Conservation (phyloP, 768 basidiomycete species). For the Suillus brevipes region DNA sequence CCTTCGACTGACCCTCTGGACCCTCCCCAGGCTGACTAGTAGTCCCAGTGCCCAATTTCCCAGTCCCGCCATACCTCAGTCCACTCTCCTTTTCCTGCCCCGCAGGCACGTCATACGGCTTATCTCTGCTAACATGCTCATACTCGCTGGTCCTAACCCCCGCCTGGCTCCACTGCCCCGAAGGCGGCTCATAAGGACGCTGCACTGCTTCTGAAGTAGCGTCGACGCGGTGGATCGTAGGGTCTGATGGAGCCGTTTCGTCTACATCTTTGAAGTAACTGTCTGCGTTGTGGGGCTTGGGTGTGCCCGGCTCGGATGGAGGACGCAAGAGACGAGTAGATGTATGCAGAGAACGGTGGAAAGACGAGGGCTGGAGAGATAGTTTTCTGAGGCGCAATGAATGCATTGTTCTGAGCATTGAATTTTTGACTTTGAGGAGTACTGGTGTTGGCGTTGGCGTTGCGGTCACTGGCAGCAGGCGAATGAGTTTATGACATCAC, state of each 20-base stretch:
- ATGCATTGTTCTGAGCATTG: too few relatives aligned
- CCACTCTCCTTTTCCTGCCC: slow-evolving; percentile 8
- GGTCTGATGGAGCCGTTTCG: slow-evolving; percentile 40
- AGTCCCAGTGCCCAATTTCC: slow-evolving; percentile 30
- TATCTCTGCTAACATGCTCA: slow-evolving; percentile 22
- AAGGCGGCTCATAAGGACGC: slow-evolving; percentile 50
- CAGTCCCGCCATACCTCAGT: slow-evolving; percentile 25
- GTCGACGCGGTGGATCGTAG: slow-evolving; percentile 49
- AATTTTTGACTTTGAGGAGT: too few relatives aligned
- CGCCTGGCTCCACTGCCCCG: slow-evolving; percentile 45
- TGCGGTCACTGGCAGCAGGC: too few relatives aligned
- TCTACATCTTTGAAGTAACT: slow-evolving; percentile 51
- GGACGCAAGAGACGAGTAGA: not conserved
- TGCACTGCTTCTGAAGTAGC: slow-evolving; percentile 43
- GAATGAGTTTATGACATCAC: too few relatives aligned
- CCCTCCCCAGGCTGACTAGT: slow-evolving; percentile 36
- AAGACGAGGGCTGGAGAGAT: not conserved
- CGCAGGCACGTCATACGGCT: slow-evolving; percentile 25
- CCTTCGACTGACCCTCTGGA: slow-evolving; percentile 38
- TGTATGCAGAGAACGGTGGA: not conserved
- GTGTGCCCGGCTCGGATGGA: not conserved
- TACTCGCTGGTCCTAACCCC: slow-evolving; percentile 36
- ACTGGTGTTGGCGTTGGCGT: too few relatives aligned
- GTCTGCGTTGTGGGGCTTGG: slow-evolving; percentile 36
- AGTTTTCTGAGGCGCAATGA: too few relatives aligned